phyloP scores from a whole-genome alignment of 2,329 filamentous ascomycete genomes.

The Phyllachora maydis region DNA sequence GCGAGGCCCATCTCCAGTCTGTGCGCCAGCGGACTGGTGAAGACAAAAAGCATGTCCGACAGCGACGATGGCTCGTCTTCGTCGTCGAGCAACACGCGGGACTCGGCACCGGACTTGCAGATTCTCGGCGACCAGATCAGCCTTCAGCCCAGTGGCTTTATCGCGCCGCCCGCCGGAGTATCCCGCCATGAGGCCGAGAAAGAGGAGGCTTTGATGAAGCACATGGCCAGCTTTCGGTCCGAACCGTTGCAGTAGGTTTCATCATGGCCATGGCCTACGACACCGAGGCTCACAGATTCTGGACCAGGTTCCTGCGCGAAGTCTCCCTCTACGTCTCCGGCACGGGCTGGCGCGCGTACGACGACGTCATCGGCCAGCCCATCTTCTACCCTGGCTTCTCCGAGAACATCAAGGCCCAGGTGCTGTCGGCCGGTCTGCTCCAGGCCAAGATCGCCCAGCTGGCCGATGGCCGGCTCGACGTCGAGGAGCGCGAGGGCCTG shows the following conservation, averaged over 20 bases:
- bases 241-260: slow-evolving; percentile 35
- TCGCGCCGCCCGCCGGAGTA: slow-evolving; percentile 20
- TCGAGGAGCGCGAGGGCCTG: slow-evolving; percentile 60
- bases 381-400: slow-evolving; percentile 86
- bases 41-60: too few relatives aligned
- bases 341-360: slow-evolving; percentile 88
- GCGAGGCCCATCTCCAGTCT: too few relatives aligned
- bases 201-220: slow-evolving; percentile 54
- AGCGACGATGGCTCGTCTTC: not conserved
- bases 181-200: slow-evolving; percentile 24
- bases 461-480: slow-evolving; percentile 49
- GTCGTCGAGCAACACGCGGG: slow-evolving; percentile 1
- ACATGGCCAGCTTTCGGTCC: slow-evolving; percentile 71
- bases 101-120: slow-evolving; percentile 30
- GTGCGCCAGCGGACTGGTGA: too few relatives aligned
- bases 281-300: too few relatives aligned
- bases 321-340: slow-evolving; percentile 85
- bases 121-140: slow-evolving; percentile 57
- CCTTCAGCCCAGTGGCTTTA: slow-evolving; percentile 51
- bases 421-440: slow-evolving; percentile 58
- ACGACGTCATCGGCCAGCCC: slow-evolving; percentile 73
- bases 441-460: slow-evolving; percentile 55
- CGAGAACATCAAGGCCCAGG: slow-evolving; percentile 66
- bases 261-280: not conserved
- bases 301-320: slow-evolving; percentile 66